Conservation (phyloP, 2,329 filamentous ascomycete species). For the Annulohypoxylon truncatum region DNA sequence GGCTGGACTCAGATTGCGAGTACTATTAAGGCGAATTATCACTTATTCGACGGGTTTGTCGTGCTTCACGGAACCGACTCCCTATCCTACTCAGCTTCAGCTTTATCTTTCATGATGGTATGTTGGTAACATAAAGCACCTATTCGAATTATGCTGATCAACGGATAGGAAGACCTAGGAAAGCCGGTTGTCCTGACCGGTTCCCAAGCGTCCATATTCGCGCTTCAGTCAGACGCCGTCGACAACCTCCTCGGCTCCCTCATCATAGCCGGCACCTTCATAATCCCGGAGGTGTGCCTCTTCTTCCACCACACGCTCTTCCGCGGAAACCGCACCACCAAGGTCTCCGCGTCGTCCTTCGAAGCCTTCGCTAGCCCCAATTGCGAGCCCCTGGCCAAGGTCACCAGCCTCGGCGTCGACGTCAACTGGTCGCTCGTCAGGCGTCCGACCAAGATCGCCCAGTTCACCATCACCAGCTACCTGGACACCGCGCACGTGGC, state of each 20-base stretch:
- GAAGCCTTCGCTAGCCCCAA: constrained; percentile 93
- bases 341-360: constrained; percentile 87
- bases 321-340: constrained; percentile 87
- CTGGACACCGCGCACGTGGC: constrained; percentile 90
- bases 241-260: constrained; percentile 90
- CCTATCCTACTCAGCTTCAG: constrained; percentile 87
- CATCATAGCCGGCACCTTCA: constrained; percentile 91
- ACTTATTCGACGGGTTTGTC: constrained; percentile 89
- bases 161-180: constrained; percentile 71
- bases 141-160: constrained; percentile 1
- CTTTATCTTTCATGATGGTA: constrained; percentile 91
- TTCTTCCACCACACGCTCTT: constrained; percentile 95
- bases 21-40: constrained; percentile 86
- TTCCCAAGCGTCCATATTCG: constrained; percentile 86
- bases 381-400: constrained; percentile 80
- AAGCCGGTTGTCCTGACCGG: constrained; percentile 92
- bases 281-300: constrained; percentile 91
- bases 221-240: constrained; percentile 89
- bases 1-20: constrained; percentile 88
- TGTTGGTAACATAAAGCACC: neutral
- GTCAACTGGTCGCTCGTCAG: constrained; percentile 84
- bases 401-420: constrained; percentile 82
- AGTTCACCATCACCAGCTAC: constrained; percentile 78
- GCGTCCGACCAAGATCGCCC: constrained; percentile 77
- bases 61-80: constrained; percentile 93